Base-by-base conservation (phyloP, 371 early-diverging fungal species). In the Rhizopus microsporus region DNA sequence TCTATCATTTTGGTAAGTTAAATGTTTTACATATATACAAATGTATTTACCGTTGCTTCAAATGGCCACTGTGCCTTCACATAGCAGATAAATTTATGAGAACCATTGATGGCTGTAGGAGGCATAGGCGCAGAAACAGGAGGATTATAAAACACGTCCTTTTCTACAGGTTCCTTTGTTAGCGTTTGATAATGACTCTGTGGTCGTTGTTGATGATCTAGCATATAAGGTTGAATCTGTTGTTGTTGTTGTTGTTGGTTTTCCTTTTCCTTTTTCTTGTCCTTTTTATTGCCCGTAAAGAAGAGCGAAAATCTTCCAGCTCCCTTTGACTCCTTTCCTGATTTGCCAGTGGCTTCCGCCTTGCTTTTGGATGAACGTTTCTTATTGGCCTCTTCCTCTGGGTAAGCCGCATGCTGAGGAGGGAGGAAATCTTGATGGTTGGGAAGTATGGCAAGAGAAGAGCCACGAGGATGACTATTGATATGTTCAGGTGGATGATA, bases 41-140 rank as follows among this genome's bases (percentile, higher is more conserved):
- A n/a, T 7, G 10, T 6, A 54, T 47, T 70, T 66, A 70, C 70
- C 29, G 60, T 67, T 44, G 71, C 72, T 54, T 66, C 60, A 51
- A 68, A 74, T 30, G 62, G 49, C 75, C 75, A 74, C 40, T 65
- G 57, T 3, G 75, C 68, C 47, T 68, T 66, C 13, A 58, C 67
- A 54, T 45, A 61, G 10, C 62, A 47, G 17, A 61, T 49, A 37
- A 51, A 61, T 15, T 39, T 47, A 30, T 31, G 32, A 30, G 45
- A 13, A 4, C 4, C 35, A 17, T n/a, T 46, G 30, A 39, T 44
- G 51, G 29, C 13, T 12, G 12, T 32, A n/a, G 3, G n/a, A 15
- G 31, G 32, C 31, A 16, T 10, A 29, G 33, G n/a, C 4, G 39
- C 16, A 6, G 17, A 31, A 37, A 7, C 7, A 9, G 29, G 29